Conservation (phyloP, 1,284 basidiomycete genomes). For the Mrakiaceae sp. region DNA sequence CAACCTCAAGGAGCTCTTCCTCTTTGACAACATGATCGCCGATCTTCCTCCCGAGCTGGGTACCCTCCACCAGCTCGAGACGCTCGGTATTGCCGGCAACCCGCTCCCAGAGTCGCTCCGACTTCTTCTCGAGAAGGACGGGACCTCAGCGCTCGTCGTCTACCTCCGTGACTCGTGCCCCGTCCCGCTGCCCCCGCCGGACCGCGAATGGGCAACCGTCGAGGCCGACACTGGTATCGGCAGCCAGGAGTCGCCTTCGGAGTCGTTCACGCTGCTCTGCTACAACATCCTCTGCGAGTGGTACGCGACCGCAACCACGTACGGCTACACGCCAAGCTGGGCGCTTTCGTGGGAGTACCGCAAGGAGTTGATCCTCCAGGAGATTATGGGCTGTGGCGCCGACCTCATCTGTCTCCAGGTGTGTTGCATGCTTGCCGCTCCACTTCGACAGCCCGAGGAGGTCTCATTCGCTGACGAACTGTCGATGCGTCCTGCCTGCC, state of each 20-base stretch:
- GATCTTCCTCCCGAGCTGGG: slow-evolving; percentile 82
- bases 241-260: slow-evolving; percentile 40
- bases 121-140: slow-evolving; percentile 80
- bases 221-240: slow-evolving; percentile 47
- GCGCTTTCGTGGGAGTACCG: slow-evolving; percentile 91
- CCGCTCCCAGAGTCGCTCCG: slow-evolving; percentile 71
- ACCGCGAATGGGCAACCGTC: slow-evolving; percentile 69
- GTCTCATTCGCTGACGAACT: too few relatives aligned
- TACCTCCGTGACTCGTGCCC: slow-evolving; percentile 82
- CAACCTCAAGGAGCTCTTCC: slow-evolving; percentile 76
- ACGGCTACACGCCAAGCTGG: slow-evolving; percentile 96
- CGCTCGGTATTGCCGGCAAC: slow-evolving; percentile 91
- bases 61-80: slow-evolving; percentile 82
- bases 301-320: slow-evolving; percentile 78
- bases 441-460: too few relatives aligned
- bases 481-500: slow-evolving; percentile 1
- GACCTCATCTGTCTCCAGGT: slow-evolving; percentile 84
- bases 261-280: slow-evolving; percentile 67
- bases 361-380: slow-evolving; percentile 78
- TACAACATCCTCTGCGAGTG: slow-evolving; percentile 95
- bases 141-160: slow-evolving; percentile 74
- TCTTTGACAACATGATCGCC: slow-evolving; percentile 88
- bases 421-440: slow-evolving; percentile 3
- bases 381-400: slow-evolving; percentile 69
- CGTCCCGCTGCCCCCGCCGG: slow-evolving; percentile 67